These are phyloP conservation scores for Lyophyllum shimeji DNA, from an alignment of 768 basidiomycete species.

Conservation along the genomic window DNA sequence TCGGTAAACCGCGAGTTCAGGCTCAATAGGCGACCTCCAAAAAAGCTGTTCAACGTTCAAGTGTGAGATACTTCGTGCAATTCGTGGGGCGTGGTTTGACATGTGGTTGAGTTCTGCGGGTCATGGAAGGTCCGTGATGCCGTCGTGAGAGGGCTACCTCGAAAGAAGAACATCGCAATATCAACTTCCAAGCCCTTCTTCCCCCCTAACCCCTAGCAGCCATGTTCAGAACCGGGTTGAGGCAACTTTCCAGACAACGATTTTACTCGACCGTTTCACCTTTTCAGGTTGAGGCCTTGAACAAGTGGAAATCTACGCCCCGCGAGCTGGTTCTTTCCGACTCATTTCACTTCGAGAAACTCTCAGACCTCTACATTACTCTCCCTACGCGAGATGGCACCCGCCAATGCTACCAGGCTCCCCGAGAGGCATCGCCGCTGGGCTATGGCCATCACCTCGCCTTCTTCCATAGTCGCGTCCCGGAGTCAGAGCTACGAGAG, in stretches of 20 bases:
- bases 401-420: constrained; percentile 39
- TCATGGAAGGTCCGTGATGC: not conserved
- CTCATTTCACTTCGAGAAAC: constrained; percentile 51
- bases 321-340: constrained; percentile 48
- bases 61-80: not conserved
- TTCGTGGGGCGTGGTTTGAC: not conserved
- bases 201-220: not conserved
- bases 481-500: constrained; percentile 53
- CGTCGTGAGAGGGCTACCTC: not conserved
- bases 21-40: too few species aligned
- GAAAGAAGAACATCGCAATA: not conserved
- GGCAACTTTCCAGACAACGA: constrained; percentile 8
- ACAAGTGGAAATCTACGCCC: constrained; percentile 54
- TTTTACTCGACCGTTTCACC: constrained; percentile 14
- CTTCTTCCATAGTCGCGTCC: constrained; percentile 69
- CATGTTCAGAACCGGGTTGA: constrained; percentile 16
- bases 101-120: not conserved
- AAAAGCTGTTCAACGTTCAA: too few species aligned
- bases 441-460: constrained; percentile 68
- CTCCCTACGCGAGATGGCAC: constrained; percentile 73
- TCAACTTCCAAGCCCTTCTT: not conserved
- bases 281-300: constrained; percentile 28
- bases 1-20: too few species aligned
- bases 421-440: constrained; percentile 40
- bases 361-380: constrained; percentile 65